Conservation (phyloP, 169 alveolate species). For the Babesia ovata region DNA sequence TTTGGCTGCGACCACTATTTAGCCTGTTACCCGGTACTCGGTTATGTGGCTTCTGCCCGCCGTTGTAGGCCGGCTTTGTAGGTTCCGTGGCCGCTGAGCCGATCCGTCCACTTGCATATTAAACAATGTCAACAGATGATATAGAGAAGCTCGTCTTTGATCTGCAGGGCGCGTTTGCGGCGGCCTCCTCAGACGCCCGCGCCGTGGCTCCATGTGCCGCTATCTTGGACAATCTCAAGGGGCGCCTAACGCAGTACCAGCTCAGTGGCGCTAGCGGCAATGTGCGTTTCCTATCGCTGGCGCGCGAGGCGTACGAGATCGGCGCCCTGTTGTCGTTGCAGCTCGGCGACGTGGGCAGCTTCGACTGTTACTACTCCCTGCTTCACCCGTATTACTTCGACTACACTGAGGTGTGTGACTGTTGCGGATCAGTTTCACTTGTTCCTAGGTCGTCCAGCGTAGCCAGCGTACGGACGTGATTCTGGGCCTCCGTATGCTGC, state of each 20-base stretch:
- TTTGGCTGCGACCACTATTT: too few relatives aligned
- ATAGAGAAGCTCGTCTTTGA: slow-evolving; percentile 4
- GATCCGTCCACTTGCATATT: not conserved
- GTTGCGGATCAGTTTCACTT: not conserved
- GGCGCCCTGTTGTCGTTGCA: slow-evolving; percentile 45
- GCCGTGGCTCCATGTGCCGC: slow-evolving; percentile 17
- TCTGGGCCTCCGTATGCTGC: slow-evolving; percentile 69
- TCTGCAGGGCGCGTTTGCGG: slow-evolving; percentile 26
- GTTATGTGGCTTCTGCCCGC: too few relatives aligned
- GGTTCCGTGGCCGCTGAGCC: too few relatives aligned
- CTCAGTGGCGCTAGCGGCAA: not conserved
- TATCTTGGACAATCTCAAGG: slow-evolving; percentile 36
- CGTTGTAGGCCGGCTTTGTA: too few relatives aligned
- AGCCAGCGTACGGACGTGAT: slow-evolving; percentile 66
- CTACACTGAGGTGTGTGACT: slow-evolving; percentile 9
- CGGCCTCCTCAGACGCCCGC: slow-evolving; percentile 15
- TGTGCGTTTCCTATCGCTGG: slow-evolving; percentile 12
- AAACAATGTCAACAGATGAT: slow-evolving; percentile 18
- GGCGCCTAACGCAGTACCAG: slow-evolving; percentile 19
- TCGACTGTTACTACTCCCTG: slow-evolving; percentile 48
- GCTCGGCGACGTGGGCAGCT: slow-evolving; percentile 32
- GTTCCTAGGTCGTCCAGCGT: slow-evolving; percentile 30
- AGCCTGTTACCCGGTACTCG: too few relatives aligned
- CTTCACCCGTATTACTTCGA: slow-evolving; percentile 62
- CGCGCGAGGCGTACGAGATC: slow-evolving; percentile 52